Evolutionary conservation across 2,329 filamentous ascomycete genomes (phyloP), one percentile per base, ranked within the genome.

Genomic region (Colletotrichum paranaense): DNA sequence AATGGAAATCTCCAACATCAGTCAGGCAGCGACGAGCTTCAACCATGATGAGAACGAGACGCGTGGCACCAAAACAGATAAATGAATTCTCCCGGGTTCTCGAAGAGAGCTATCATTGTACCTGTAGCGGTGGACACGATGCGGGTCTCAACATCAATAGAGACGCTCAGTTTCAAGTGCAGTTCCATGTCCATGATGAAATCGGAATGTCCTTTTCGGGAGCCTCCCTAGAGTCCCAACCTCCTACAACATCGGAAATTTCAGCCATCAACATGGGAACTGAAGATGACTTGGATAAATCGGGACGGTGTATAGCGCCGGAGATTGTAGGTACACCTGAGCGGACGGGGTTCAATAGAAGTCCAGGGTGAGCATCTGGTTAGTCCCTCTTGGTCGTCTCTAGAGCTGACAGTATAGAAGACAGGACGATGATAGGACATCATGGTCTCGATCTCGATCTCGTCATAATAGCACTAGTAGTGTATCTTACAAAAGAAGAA

Each of bases 41-140:
- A 4, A 46, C 11, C 8, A 14, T 24, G 7, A 26, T 16, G n/a
- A 65, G 46, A 28, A n/a, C 35, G 30, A 68, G 46, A 46, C 57
- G 38, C 2, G 32, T 59, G 2, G 38, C 55, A 5, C 26, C 57
- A 11, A 26, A 30, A 19, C 30, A 68, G 32, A 62, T 59, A 42
- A 62, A 62, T 22, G 57, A 52, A 8, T 59, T 68, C 58, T 68
- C 35, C n/a, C 30, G 42, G 19, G 42, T 49, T 30, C n/a, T 68
- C 7, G 28, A 68, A 9, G 57, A 38, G 3, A 49, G 66, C 19
- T 62, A 60, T 9, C 42, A 55, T 12, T 68, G 66, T 16, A 38
- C 9, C 8, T 68, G 66, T n/a, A 26, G 19, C 1, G 52, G 58
- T 2, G 66, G 58, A 12, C 66, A 68, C 22, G 66, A 56, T 14